These are phyloP conservation scores for Verticillium zaregamsianum DNA, from an alignment of 2,329 filamentous ascomycete species.

Conservation along the genomic window DNA sequence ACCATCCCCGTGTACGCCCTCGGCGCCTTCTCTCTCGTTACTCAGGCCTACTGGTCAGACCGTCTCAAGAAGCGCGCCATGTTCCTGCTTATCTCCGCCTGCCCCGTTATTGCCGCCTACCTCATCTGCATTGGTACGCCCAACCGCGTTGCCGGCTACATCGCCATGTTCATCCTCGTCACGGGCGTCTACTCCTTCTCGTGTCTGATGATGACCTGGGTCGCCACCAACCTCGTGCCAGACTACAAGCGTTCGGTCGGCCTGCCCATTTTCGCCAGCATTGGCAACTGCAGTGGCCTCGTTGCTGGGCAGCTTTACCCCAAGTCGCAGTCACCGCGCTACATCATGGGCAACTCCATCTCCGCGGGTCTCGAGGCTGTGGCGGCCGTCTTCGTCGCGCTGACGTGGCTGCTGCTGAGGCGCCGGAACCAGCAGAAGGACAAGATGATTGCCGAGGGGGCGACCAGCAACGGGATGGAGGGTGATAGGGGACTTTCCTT, in stretches of 20 bases:
- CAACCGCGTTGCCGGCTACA: conserved; percentile 23
- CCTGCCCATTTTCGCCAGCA: conserved; percentile 8
- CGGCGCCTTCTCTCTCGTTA: conserved; percentile 10
- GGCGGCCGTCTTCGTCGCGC: background rate
- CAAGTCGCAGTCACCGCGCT: conserved; percentile 8
- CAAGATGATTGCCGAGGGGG: conserved; percentile 4
- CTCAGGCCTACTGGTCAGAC: conserved; percentile 19
- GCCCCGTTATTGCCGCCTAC: conserved; percentile 9
- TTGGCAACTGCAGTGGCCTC: conserved; percentile 10
- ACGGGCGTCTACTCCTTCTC: conserved; percentile 3
- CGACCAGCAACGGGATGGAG: conserved; percentile 4
- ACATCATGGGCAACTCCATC: conserved; percentile 15
- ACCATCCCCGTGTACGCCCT: conserved; percentile 15
- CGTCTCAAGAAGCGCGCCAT: conserved; percentile 18
- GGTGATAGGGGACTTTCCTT: conserved; percentile 2
- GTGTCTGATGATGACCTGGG: conserved; percentile 11
- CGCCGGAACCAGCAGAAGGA: conserved; percentile 5
- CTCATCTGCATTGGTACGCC: conserved; percentile 5
- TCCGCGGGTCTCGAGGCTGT: conserved; percentile 20
- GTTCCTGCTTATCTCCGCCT: conserved; percentile 16
- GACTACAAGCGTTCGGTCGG: conserved; percentile 13
- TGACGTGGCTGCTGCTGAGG: background rate
- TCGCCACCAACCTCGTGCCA: conserved; percentile 9
- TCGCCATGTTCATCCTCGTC: conserved; percentile 25
- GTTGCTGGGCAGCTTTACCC: conserved; percentile 6